A percentile compares a stretch with the other conserved stretches of the same genome.
phyloP scores from a whole-genome alignment of 495 filamentous ascomycete genomes.

The Pseudoneurospora amorphoporcata region DNA sequence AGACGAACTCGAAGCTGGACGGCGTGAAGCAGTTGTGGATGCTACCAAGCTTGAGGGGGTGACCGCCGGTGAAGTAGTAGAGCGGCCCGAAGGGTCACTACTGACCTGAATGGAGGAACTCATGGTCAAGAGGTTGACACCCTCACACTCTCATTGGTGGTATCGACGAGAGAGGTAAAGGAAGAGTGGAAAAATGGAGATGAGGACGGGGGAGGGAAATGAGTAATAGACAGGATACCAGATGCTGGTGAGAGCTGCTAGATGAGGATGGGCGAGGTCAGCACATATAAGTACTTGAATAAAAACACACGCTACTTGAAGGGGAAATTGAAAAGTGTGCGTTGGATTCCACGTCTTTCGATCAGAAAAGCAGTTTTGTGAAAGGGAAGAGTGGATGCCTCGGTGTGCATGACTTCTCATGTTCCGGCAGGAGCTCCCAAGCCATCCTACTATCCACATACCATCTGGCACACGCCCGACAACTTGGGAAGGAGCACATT shows the following conservation, averaged over 20 bases:
- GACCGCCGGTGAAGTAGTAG: neutral
- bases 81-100: neutral
- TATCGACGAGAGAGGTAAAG: no score
- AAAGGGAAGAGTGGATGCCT: neutral
- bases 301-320: neutral
- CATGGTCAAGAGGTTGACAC: neutral
- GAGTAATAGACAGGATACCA: neutral
- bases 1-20: neutral
- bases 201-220: neutral
- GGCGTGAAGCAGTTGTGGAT: neutral
- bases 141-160: neutral
- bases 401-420: neutral
- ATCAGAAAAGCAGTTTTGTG: neutral
- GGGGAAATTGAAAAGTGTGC: neutral
- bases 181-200: neutral
- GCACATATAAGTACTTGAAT: neutral
- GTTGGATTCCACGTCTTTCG: neutral
- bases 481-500: neutral
- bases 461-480: neutral
- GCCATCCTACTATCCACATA: neutral
- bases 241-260: neutral
- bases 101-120: constrained; percentile 14
- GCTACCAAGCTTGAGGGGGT: neutral
- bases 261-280: neutral
- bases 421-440: neutral